phyloP scores from a whole-genome alignment of 192 early-diverging fungal species.

The Rhizophlyctis rosea region DNA sequence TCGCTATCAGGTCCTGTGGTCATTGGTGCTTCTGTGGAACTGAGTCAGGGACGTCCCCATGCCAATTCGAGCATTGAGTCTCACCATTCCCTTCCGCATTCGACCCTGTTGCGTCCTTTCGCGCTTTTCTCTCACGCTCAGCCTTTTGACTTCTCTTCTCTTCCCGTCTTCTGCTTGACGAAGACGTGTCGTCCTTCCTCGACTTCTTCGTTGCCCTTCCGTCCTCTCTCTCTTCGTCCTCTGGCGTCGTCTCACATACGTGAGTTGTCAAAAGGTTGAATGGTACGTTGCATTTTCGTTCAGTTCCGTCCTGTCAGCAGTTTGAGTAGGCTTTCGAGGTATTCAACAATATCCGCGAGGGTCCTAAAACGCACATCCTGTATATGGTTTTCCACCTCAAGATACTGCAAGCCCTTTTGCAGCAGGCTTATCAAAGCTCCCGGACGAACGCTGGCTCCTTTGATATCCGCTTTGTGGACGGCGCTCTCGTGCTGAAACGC shows the following conservation, averaged over 20 bases:
- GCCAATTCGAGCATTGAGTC: neutral
- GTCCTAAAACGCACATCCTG: slow-evolving; percentile 54
- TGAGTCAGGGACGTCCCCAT: too few species aligned
- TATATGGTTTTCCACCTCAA: slow-evolving; percentile 85
- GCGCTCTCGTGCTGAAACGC: slow-evolving; percentile 83
- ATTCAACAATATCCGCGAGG: neutral
- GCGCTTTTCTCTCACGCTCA: slow-evolving; percentile 14
- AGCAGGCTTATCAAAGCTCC: slow-evolving; percentile 81
- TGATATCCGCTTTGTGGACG: slow-evolving; percentile 51
- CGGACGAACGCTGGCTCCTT: slow-evolving; percentile 60
- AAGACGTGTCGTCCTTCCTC: slow-evolving; percentile 18
- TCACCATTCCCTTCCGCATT: slow-evolving; percentile 1
- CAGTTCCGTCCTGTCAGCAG: slow-evolving; percentile 68
- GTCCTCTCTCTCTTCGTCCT: slow-evolving; percentile 25
- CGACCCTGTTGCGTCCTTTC: slow-evolving; percentile 10
- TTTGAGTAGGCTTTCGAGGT: neutral
- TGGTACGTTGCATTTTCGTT: slow-evolving; percentile 66
- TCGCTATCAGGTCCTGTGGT: neutral
- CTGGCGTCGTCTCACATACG: slow-evolving; percentile 51
- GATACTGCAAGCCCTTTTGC: slow-evolving; percentile 89
- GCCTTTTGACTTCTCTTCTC: slow-evolving; percentile 1
- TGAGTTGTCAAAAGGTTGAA: slow-evolving; percentile 67
- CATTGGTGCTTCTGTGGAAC: neutral
- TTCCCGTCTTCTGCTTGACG: too few species aligned
- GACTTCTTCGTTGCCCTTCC: slow-evolving; percentile 4